Percentiles rank a stretch among this genome's conserved stretches.
These are phyloP conservation scores for Peronospora belbahrii DNA, from an alignment of 352 stramenopile species.

Conservation along the genomic window DNA sequence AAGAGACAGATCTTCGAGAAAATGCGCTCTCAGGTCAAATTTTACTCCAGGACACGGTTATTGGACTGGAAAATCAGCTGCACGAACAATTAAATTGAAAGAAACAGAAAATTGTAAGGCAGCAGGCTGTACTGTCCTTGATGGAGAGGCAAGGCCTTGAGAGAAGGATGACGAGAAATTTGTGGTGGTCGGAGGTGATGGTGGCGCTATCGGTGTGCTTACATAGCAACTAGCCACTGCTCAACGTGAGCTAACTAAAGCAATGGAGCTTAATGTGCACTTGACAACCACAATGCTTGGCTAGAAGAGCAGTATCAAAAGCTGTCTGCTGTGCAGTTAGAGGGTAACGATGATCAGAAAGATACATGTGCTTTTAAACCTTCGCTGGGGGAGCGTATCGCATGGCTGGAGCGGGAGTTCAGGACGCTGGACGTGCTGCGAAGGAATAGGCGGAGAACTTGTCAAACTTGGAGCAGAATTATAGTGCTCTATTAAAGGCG, in stretches of 20 bases:
- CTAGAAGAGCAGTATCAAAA: slow-evolving; percentile 66
- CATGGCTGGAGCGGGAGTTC: slow-evolving; percentile 33
- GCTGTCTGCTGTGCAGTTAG: slow-evolving; percentile 29
- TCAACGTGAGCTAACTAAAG: slow-evolving; percentile 70
- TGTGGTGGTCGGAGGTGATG: slow-evolving; percentile 39
- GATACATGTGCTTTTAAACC: slow-evolving; percentile 15
- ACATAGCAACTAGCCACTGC: slow-evolving; percentile 62
- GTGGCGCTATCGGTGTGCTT: slow-evolving; percentile 43
- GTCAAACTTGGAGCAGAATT: slow-evolving; percentile 34
- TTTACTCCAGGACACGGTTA: slow-evolving; percentile 39
- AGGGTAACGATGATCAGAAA: slow-evolving; percentile 28
- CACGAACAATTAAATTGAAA: slow-evolving; percentile 59
- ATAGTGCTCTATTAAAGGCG: slow-evolving; percentile 29
- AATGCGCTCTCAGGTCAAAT: slow-evolving; percentile 50
- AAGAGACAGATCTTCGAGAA: slow-evolving; percentile 48
- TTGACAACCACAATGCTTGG: slow-evolving; percentile 68
- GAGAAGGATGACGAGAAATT: slow-evolving; percentile 32
- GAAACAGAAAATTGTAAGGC: slow-evolving; percentile 36
- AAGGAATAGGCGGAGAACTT: slow-evolving; percentile 28
- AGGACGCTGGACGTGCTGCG: slow-evolving; percentile 25
- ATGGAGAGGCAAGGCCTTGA: slow-evolving; percentile 15
- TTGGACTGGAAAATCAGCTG: slow-evolving; percentile 52
- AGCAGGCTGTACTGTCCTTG: slow-evolving; percentile 10
- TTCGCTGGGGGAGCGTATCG: slow-evolving; percentile 23
- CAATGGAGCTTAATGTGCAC: slow-evolving; percentile 77